Evolutionary conservation across 331 rosid species (phyloP).

Genomic region (Cydonia oblonga): DNA sequence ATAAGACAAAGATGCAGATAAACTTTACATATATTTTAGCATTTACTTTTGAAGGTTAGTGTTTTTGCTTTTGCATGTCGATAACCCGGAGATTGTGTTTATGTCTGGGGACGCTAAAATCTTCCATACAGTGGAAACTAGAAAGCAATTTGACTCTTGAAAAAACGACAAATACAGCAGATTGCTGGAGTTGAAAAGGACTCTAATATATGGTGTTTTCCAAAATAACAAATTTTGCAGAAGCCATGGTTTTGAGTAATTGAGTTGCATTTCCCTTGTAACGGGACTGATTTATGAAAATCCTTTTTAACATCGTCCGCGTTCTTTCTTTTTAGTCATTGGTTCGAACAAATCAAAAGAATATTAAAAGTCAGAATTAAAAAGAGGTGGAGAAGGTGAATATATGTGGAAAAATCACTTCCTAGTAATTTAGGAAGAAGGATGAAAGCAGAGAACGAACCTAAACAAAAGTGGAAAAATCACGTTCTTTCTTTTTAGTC

Average conservation of each 20-base stretch:
- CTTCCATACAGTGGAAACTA: neutral
- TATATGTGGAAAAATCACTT: no score
- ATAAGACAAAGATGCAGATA: slow-evolving; percentile 16
- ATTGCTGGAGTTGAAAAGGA: neutral
- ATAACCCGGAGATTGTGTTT: neutral
- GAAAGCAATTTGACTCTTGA: neutral
- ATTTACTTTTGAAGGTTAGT: neutral
- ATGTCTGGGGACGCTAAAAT: neutral
- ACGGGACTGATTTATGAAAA: neutral
- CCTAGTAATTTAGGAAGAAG: no score
- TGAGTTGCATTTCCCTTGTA: neutral
- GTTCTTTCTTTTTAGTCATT: no score
- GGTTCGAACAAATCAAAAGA: neutral
- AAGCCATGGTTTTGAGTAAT: neutral
- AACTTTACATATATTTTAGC: neutral
- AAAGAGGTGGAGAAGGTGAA: neutral
- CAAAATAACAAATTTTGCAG: neutral
- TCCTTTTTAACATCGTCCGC: neutral
- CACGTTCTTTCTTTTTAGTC: no score
- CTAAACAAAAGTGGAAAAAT: no score
- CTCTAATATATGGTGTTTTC: neutral
- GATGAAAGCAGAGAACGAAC: no score
- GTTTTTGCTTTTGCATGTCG: neutral
- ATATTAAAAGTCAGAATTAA: neutral
- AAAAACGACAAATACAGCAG: neutral